Percentiles rank a stretch among this genome's conserved stretches.
Evolutionary conservation across 139 green algal genomes (phyloP).

Genomic region (Pseudopediastrum boryanum): DNA sequence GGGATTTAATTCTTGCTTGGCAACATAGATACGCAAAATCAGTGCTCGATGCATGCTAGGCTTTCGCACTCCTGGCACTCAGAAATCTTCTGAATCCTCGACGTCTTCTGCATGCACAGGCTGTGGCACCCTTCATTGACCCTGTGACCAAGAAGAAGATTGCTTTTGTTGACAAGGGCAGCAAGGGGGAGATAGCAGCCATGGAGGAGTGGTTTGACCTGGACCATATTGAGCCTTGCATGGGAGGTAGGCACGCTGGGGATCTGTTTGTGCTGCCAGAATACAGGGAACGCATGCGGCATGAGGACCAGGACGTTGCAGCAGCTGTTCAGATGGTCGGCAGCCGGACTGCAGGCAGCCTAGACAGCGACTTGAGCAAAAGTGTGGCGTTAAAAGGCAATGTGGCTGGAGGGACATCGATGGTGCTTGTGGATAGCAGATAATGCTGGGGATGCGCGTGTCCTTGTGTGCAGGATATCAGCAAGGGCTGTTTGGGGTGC

Average conservation of each 20-base stretch:
- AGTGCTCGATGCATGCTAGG: too few relatives aligned
- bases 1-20: too few relatives aligned
- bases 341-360: neutral
- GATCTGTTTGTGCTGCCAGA: constrained; percentile 43
- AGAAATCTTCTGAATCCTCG: too few relatives aligned
- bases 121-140: constrained; percentile 72
- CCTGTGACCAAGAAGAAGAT: constrained; percentile 79
- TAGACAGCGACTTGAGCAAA: too few relatives aligned
- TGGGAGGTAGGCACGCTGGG: constrained; percentile 40
- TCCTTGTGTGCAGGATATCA: too few relatives aligned
- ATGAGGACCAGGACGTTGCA: neutral
- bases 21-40: too few relatives aligned
- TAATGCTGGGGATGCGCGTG: too few relatives aligned
- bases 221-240: constrained; percentile 53
- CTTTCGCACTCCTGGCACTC: too few relatives aligned
- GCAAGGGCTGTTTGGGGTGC: too few relatives aligned
- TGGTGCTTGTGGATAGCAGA: too few relatives aligned
- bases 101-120: constrained; percentile 47
- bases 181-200: constrained; percentile 17
- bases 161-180: constrained; percentile 59
- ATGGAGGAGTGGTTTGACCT: constrained; percentile 43
- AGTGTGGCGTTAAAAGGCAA: too few relatives aligned
- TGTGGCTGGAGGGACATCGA: too few relatives aligned
- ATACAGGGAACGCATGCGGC: constrained; percentile 40
- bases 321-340: neutral